Conservation (phyloP, 768 basidiomycete species). For the Phanerochaete sordida region DNA sequence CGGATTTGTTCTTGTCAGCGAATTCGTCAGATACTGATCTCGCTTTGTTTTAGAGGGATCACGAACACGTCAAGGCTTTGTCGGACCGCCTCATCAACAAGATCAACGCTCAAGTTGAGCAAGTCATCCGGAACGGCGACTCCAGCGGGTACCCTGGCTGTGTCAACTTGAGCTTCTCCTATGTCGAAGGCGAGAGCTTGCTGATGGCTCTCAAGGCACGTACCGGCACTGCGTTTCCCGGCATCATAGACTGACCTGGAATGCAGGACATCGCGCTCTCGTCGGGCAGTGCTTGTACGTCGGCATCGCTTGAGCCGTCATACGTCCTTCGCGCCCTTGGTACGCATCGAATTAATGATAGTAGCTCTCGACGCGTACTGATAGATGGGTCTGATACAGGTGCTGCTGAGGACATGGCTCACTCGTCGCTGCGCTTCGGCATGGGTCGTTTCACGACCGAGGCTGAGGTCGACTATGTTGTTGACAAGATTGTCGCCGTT, state of each 20-base stretch:
- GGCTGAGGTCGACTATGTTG: constrained; percentile 93
- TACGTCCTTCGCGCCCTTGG: constrained; percentile 96
- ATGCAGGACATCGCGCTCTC: constrained; percentile 93
- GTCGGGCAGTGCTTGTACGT: constrained; percentile 97
- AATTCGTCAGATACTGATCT: neutral
- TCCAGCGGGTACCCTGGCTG: constrained; percentile 91
- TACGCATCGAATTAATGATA: constrained; percentile 23
- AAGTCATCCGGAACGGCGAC: constrained; percentile 94
- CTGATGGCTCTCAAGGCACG: constrained; percentile 94
- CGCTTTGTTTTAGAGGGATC: constrained; percentile 62
- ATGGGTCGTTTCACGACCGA: constrained; percentile 98
- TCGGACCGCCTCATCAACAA: constrained; percentile 78
- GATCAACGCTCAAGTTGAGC: constrained; percentile 81
- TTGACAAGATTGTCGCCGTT: constrained; percentile 81
- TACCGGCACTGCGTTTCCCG: neutral
- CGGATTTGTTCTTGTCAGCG: too few species aligned
- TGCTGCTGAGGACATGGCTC: constrained; percentile 98
- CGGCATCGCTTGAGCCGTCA: constrained; percentile 95
- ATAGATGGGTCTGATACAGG: constrained; percentile 37
- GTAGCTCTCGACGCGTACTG: neutral
- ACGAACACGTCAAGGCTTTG: constrained; percentile 64
- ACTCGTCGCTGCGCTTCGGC: constrained; percentile 95
- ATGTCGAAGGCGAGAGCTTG: constrained; percentile 96
- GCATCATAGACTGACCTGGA: neutral
- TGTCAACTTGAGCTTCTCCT: constrained; percentile 92